These are phyloP conservation scores for Heritiera littoralis DNA, from an alignment of 345 rosid species.

Conservation along the genomic window DNA sequence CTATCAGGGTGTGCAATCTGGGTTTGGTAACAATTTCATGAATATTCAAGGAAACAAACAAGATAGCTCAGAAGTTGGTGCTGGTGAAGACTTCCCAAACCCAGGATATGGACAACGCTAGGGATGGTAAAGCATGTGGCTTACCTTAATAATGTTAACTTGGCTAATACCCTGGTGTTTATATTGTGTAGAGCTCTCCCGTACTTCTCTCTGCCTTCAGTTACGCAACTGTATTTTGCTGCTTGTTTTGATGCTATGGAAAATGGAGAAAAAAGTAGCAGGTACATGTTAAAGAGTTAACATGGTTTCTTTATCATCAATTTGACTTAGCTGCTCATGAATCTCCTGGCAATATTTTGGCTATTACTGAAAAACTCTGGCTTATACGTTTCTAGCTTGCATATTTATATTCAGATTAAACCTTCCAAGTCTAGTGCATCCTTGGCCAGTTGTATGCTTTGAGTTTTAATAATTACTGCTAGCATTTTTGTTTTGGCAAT, in stretches of 20 bases:
- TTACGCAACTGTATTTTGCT: neutral
- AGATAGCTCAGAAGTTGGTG: conserved; percentile 16
- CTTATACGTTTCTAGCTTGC: neutral
- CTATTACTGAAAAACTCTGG: neutral
- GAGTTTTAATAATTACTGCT: too few species aligned
- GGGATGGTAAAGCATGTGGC: neutral
- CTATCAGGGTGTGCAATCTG: conserved; percentile 26
- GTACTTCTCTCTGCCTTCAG: neutral
- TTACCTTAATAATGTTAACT: neutral
- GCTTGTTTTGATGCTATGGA: neutral
- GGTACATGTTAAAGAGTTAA: neutral
- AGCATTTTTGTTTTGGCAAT: too few species aligned
- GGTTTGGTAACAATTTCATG: conserved; percentile 16
- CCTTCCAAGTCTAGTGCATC: neutral
- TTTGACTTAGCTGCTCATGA: neutral
- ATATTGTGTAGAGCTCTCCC: neutral
- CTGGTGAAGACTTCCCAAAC: conserved; percentile 2
- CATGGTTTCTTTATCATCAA: neutral
- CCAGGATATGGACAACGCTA: neutral
- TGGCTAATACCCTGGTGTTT: conserved; percentile 11
- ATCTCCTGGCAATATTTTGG: neutral
- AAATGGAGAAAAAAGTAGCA: neutral
- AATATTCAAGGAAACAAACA: conserved; percentile 10
- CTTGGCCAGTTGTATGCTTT: too few species aligned
- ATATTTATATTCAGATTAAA: neutral